phyloP scores from a whole-genome alignment of 345 rosid species.

The Aurinia saxatilis region DNA sequence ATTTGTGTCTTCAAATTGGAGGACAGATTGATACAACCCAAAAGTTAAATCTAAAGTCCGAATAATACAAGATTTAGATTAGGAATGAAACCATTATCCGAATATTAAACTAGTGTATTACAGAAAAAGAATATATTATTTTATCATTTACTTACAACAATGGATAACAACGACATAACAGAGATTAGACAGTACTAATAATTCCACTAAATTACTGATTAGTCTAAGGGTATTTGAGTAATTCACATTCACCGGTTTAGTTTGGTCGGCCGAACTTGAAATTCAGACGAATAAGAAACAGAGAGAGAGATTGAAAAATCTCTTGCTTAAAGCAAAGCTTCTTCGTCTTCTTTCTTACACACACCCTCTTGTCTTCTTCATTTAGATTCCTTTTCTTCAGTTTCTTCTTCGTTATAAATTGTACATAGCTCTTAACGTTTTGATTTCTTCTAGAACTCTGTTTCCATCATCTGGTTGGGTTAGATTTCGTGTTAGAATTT shows the following conservation, averaged over 20 bases:
- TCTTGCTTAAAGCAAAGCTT: conserved; percentile 26
- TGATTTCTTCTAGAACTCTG: neutral
- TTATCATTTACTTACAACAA: neutral
- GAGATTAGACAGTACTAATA: conserved; percentile 1
- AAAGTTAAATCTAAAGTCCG: neutral
- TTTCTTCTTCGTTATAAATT: conserved; percentile 13
- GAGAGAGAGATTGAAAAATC: neutral
- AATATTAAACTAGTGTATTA: no score
- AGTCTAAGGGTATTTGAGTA: conserved; percentile 11
- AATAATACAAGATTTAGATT: no score
- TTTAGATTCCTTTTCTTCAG: no score
- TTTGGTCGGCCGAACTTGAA: conserved; percentile 22
- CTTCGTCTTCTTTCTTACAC: conserved; percentile 15
- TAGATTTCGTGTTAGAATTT: conserved; percentile 3
- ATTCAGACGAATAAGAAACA: conserved; percentile 12
- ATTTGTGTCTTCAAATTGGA: conserved; percentile 9
- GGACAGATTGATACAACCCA: neutral
- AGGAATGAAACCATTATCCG: no score
- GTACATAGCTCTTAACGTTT: conserved; percentile 11
- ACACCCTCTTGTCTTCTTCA: conserved; percentile 1
- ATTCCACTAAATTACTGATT: neutral
- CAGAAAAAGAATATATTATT: neutral
- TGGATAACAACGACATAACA: conserved; percentile 19
- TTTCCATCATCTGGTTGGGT: neutral
- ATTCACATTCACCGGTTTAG: neutral